Evolutionary conservation across 805 yeast genomes (phyloP).

Genomic region (Cyberlindnera euphorbiiphila): DNA sequence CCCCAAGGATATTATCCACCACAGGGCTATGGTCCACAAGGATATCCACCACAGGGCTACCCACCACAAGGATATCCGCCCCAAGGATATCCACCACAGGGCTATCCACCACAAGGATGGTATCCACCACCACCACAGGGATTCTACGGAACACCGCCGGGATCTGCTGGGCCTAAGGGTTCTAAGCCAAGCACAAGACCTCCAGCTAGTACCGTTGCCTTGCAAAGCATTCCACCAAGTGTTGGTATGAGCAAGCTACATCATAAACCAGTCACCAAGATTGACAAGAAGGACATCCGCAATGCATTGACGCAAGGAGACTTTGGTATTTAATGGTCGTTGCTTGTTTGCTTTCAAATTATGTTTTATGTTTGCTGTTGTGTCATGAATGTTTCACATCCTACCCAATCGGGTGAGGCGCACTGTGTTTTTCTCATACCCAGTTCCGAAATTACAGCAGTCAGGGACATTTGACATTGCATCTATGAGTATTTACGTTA

Average conservation of each 20-base stretch:
- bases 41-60: conserved; percentile 23
- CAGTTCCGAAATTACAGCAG: too few relatives aligned
- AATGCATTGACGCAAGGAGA: conserved; percentile 62
- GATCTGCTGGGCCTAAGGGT: conserved; percentile 9
- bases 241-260: conserved; percentile 39
- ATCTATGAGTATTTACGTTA: too few relatives aligned
- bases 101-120: conserved; percentile 23
- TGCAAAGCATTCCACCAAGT: conserved; percentile 46
- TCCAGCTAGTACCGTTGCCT: conserved; percentile 38
- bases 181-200: conserved; percentile 13
- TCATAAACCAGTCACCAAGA: conserved; percentile 37
- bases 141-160: conserved; percentile 17
- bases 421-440: not conserved
- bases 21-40: conserved; percentile 15
- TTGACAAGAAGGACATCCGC: conserved; percentile 55
- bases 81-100: conserved; percentile 28
- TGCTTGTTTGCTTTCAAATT: too few relatives aligned
- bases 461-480: too few relatives aligned
- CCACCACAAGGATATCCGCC: conserved; percentile 22
- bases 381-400: conserved; percentile 1
- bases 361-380: not conserved
- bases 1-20: conserved; percentile 27
- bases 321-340: conserved; percentile 52
- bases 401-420: not conserved
- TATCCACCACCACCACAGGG: conserved; percentile 15